These are phyloP conservation scores for Karstenula rhodostoma DNA, from an alignment of 2,329 filamentous ascomycete genomes.

Conservation along the genomic window DNA sequence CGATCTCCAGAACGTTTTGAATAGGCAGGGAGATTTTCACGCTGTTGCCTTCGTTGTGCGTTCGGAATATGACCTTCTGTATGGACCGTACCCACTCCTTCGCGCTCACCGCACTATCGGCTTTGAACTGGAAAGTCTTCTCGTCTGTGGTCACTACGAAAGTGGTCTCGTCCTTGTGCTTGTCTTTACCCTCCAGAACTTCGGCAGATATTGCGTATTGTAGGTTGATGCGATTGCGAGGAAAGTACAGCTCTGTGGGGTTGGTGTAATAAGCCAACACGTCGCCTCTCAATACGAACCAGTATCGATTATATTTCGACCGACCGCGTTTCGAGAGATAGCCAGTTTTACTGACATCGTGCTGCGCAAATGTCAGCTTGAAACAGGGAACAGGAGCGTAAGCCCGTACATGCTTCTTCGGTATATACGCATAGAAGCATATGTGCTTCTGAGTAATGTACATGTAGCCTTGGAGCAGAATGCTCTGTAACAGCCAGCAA, in stretches of 20 bases:
- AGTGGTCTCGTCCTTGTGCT: conserved; percentile 73
- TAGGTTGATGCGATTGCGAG: conserved; percentile 88
- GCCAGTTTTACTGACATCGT: conserved; percentile 78
- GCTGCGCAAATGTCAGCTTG: conserved; percentile 34
- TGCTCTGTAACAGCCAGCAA: conserved; percentile 91
- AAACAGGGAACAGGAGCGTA: neutral
- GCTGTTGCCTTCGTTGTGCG: conserved; percentile 95
- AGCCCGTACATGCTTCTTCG: conserved; percentile 79
- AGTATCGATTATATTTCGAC: conserved; percentile 89
- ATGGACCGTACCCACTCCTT: conserved; percentile 97
- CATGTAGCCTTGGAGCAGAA: conserved; percentile 91
- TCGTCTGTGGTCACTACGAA: conserved; percentile 86
- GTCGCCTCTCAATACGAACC: conserved; percentile 92
- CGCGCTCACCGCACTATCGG: conserved; percentile 85
- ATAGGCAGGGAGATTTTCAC: conserved; percentile 95
- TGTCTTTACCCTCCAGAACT: conserved; percentile 73
- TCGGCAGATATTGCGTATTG: conserved; percentile 90
- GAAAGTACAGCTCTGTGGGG: conserved; percentile 87
- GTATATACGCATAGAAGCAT: conserved; percentile 97
- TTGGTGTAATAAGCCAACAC: conserved; percentile 90
- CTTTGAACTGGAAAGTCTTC: conserved; percentile 84
- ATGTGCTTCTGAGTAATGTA: conserved; percentile 94
- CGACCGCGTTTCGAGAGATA: conserved; percentile 88
- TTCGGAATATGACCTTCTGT: conserved; percentile 93
- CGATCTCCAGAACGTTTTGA: conserved; percentile 87